phyloP scores from a whole-genome alignment of 192 early-diverging fungal species.

The Dimargaris xerosporica region DNA sequence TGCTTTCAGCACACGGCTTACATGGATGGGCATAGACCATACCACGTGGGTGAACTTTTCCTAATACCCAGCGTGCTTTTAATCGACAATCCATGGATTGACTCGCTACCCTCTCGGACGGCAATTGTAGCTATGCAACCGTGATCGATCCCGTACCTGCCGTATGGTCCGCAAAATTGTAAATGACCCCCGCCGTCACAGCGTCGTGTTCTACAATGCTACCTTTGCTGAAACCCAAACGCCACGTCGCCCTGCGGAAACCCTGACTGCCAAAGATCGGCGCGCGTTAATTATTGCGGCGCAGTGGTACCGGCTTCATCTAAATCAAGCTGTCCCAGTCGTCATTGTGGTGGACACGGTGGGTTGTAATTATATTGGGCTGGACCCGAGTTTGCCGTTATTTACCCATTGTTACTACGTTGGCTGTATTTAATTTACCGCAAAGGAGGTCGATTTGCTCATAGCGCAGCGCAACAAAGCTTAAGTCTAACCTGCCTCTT shows the following conservation, averaged over 20 bases:
- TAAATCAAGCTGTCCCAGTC: conserved; percentile 18
- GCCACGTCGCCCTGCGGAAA: conserved; percentile 20
- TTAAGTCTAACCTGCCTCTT: not conserved
- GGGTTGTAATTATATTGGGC: conserved; percentile 17
- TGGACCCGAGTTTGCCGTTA: conserved; percentile 1
- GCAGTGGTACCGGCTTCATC: conserved; percentile 41
- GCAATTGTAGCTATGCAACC: conserved; percentile 30
- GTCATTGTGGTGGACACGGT: conserved; percentile 30
- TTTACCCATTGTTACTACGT: conserved; percentile 13
- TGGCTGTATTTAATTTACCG: conserved; percentile 1
- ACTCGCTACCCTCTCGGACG: not conserved
- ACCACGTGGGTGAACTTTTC: not conserved
- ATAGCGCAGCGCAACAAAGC: not conserved
- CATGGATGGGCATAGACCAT: not conserved
- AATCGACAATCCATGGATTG: not conserved
- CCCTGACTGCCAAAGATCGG: conserved; percentile 31
- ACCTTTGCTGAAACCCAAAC: conserved; percentile 33
- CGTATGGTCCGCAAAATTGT: conserved; percentile 42
- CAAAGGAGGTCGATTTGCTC: not conserved
- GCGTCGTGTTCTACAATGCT: conserved; percentile 55
- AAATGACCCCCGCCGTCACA: conserved; percentile 33
- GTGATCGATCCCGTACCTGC: conserved; percentile 44
- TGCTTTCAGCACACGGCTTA: not conserved
- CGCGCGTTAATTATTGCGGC: conserved; percentile 35
- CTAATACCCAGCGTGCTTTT: not conserved